phyloP scores from a whole-genome alignment of 805 yeast species.

The Starmera dryadoides region DNA sequence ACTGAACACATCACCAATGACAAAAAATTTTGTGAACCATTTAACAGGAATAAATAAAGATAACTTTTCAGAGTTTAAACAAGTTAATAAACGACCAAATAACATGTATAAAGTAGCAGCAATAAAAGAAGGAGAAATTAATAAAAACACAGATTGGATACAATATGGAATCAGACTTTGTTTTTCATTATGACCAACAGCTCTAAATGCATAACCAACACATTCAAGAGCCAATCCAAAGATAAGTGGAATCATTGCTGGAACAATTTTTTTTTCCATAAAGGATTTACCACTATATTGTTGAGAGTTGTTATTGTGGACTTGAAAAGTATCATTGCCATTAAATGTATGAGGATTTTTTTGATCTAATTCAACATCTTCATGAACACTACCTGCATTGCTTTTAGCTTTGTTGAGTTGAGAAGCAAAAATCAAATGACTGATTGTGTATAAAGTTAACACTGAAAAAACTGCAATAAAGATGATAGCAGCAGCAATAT shows the following conservation, averaged over 20 bases:
- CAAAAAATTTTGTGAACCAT: slow-evolving; percentile 21
- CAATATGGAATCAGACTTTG: slow-evolving; percentile 13
- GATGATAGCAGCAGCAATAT: not conserved
- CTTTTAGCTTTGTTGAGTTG: not conserved
- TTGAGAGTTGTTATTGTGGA: too few relatives aligned
- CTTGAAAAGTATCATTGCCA: too few relatives aligned
- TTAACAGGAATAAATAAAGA: slow-evolving; percentile 16
- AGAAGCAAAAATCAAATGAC: not conserved
- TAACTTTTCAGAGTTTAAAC: slow-evolving; percentile 12
- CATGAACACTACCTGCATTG: too few relatives aligned
- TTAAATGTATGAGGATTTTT: not conserved
- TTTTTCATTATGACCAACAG: slow-evolving; percentile 8
- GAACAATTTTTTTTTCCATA: not conserved
- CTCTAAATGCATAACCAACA: slow-evolving; percentile 21
- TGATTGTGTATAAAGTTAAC: slow-evolving; percentile 1
- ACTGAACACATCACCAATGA: slow-evolving; percentile 23
- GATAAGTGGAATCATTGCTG: slow-evolving; percentile 14
- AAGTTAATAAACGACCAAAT: slow-evolving; percentile 19
- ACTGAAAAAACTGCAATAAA: not conserved
- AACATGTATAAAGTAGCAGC: slow-evolving; percentile 26
- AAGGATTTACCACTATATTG: not conserved
- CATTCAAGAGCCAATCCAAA: slow-evolving; percentile 20
- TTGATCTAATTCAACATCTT: not conserved
- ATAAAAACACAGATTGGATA: slow-evolving; percentile 19
- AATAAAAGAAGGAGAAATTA: slow-evolving; percentile 25